Percentiles rank a stretch among this genome's conserved stretches.
Evolutionary conservation across 108 stramenopile genomes (phyloP).

Genomic region (Nannochloropsis gaditana): DNA sequence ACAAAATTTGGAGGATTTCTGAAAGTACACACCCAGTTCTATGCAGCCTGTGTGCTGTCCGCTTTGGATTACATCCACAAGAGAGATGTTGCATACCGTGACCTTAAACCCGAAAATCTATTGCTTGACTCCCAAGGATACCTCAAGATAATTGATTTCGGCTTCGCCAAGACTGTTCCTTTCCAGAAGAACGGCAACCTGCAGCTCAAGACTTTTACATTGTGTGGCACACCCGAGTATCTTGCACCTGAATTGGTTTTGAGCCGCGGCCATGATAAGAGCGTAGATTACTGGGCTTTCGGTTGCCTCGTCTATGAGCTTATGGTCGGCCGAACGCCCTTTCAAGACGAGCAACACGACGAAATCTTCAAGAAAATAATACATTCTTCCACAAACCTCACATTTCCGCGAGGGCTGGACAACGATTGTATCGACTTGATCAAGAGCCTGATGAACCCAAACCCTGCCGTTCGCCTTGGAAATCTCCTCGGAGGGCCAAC

Average conservation of each 20-base stretch:
- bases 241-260: conserved; percentile 97
- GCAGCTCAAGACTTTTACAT: conserved; percentile 83
- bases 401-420: conserved; percentile 72
- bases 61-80: conserved; percentile 57
- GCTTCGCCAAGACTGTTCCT: conserved; percentile 87
- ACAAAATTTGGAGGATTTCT: conserved; percentile 57
- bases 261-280: conserved; percentile 90
- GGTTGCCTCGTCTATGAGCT: conserved; percentile 93
- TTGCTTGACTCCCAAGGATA: conserved; percentile 83
- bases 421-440: conserved; percentile 56
- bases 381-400: neutral
- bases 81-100: conserved; percentile 64
- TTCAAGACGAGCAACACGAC: conserved; percentile 62
- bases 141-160: conserved; percentile 96
- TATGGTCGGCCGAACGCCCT: conserved; percentile 57
- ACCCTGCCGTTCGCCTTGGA: conserved; percentile 51
- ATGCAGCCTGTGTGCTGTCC: conserved; percentile 51
- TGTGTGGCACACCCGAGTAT: conserved; percentile 96
- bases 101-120: conserved; percentile 79
- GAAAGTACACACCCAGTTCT: conserved; percentile 57
- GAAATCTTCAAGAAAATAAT: conserved; percentile 57
- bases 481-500: conserved; percentile 50
- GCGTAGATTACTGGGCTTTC: conserved; percentile 95
- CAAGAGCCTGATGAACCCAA: conserved; percentile 44
- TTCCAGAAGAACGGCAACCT: conserved; percentile 53